Evolutionary conservation across 1,284 basidiomycete genomes (phyloP).

Genomic region (Kalmanozyma brasiliensis): DNA sequence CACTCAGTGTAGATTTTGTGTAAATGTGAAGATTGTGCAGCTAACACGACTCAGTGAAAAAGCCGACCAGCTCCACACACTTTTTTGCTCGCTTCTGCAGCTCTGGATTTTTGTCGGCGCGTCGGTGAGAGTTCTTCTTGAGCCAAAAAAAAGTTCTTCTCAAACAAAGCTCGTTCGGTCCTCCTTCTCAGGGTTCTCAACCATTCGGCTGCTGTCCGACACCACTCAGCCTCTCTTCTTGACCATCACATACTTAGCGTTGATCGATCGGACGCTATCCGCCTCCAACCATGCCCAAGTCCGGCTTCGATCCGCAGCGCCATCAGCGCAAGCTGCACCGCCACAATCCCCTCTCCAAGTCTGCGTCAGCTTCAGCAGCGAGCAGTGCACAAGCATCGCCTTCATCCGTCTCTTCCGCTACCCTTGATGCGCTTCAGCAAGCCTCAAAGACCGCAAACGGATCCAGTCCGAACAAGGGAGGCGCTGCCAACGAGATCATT

Average conservation of each 20-base stretch:
- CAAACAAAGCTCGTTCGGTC: background rate
- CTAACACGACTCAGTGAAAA: no score
- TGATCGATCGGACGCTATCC: background rate
- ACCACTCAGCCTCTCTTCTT: background rate
- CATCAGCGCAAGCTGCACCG: constrained; percentile 47
- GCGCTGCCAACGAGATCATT: constrained; percentile 40
- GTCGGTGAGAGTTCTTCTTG: no score
- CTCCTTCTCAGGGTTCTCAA: no score
- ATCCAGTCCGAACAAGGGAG: constrained; percentile 1
- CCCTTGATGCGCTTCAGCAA: constrained; percentile 33
- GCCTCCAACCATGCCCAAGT: constrained; percentile 45
- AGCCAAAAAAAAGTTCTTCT: no score
- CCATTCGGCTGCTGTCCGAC: constrained; percentile 15
- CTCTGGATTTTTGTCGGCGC: no score
- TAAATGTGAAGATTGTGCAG: no score
- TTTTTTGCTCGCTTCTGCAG: no score
- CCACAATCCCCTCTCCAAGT: constrained; percentile 51
- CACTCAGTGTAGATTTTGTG: no score
- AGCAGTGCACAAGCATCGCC: constrained; percentile 19
- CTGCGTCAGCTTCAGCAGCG: constrained; percentile 7
- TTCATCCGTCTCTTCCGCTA: constrained; percentile 15
- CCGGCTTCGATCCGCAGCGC: constrained; percentile 53
- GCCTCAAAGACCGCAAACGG: constrained; percentile 10
- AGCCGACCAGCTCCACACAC: no score
- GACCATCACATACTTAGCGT: constrained; percentile 4